Conservation (phyloP, 2,329 filamentous ascomycete genomes). For the Xylaria sp. region DNA sequence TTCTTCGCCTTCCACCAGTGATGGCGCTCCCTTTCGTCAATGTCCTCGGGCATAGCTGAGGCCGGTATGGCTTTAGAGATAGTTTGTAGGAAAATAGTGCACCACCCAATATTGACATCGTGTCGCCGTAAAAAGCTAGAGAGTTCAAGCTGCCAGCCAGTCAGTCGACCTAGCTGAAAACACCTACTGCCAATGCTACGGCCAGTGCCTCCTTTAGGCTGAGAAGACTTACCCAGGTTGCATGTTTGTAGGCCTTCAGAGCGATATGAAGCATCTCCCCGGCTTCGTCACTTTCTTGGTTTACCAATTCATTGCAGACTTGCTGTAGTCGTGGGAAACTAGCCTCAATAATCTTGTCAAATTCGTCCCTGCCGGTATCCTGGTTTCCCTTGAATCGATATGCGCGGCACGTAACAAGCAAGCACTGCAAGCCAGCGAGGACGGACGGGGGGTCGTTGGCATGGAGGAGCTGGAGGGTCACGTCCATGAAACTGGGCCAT, state of each 20-base stretch:
- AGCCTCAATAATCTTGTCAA: conserved; percentile 92
- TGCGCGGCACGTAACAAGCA: conserved; percentile 93
- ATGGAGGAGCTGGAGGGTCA: conserved; percentile 88
- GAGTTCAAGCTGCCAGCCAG: conserved; percentile 80
- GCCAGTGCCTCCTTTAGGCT: background rate
- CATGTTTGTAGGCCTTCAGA: conserved; percentile 97
- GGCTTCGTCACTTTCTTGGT: conserved; percentile 91
- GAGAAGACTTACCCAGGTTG: conserved; percentile 80
- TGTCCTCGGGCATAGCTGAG: conserved; percentile 79
- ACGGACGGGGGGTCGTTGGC: conserved; percentile 88
- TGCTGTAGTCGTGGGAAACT: conserved; percentile 88
- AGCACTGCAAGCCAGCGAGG: conserved; percentile 91
- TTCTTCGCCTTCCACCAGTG: conserved; percentile 99
- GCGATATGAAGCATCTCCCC: conserved; percentile 96
- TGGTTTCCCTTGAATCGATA: conserved; percentile 91
- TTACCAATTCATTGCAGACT: conserved; percentile 89
- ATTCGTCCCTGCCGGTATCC: conserved; percentile 80
- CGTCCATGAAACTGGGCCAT: conserved; percentile 95
- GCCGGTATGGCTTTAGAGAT: conserved; percentile 86
- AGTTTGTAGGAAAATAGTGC: conserved; percentile 90
- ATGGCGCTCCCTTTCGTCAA: conserved; percentile 88
- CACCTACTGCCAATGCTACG: background rate
- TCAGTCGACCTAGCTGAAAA: conserved; percentile 33
- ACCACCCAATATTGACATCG: conserved; percentile 91
- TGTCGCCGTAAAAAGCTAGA: conserved; percentile 81